Percentiles rank a stretch among this genome's conserved stretches.
Conservation (phyloP, 2,329 filamentous ascomycete genomes). For the Colletotrichum tofieldiae region DNA sequence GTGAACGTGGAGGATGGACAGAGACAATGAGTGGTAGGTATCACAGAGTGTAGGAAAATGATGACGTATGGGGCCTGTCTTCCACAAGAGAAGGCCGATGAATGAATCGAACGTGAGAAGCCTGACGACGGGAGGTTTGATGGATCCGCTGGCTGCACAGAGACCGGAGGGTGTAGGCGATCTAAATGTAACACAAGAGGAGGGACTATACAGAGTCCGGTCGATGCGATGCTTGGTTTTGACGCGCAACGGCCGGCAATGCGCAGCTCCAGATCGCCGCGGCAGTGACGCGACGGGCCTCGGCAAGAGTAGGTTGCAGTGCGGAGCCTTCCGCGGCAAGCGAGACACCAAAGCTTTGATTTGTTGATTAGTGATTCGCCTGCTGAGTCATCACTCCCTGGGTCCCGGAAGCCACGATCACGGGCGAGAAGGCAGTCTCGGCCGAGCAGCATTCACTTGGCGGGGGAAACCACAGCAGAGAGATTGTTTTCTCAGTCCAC, state of each 20-base stretch:
- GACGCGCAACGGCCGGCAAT: slow-evolving; percentile 18
- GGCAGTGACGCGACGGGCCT: slow-evolving; percentile 33
- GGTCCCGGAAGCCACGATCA: not conserved
- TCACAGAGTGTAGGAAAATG: slow-evolving; percentile 6
- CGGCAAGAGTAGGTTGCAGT: slow-evolving; percentile 34
- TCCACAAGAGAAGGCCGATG: slow-evolving; percentile 1
- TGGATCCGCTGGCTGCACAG: slow-evolving; percentile 17
- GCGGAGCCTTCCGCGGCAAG: slow-evolving; percentile 19
- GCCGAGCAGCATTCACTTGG: not conserved
- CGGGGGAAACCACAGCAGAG: not conserved
- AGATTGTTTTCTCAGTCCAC: not conserved
- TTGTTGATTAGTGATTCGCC: slow-evolving; percentile 27
- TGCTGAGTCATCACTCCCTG: slow-evolving; percentile 31
- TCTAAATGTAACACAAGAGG: slow-evolving; percentile 10
- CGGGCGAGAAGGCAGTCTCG: not conserved
- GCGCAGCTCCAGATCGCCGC: slow-evolving; percentile 24
- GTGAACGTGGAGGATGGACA: not conserved
- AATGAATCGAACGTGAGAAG: not conserved
- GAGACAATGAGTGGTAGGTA: slow-evolving; percentile 10
- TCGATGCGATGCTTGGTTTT: slow-evolving; percentile 7
- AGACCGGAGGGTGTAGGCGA: not conserved
- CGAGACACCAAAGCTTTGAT: not conserved
- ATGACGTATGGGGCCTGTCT: slow-evolving; percentile 19
- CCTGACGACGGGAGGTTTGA: not conserved
- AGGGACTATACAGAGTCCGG: slow-evolving; percentile 13